A percentile compares a stretch with the other conserved stretches of the same genome.
phyloP scores from a whole-genome alignment of 1,284 basidiomycete genomes.

The Tilletia walkeri region DNA sequence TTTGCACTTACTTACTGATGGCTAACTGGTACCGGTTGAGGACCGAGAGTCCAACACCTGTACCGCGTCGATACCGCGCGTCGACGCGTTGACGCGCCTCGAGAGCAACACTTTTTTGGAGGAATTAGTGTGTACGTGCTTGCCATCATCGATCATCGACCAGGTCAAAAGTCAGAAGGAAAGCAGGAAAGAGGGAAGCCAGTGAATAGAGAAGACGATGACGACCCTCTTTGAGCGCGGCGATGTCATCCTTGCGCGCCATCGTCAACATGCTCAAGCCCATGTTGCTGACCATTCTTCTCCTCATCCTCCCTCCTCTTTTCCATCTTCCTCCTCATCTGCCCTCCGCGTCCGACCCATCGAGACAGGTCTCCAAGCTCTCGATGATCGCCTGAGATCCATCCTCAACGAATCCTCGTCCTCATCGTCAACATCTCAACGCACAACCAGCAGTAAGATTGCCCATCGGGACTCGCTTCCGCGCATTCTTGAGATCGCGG shows the following conservation, averaged over 20 bases:
- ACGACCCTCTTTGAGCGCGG: not conserved
- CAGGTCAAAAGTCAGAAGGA: too few species aligned
- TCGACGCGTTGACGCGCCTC: too few species aligned
- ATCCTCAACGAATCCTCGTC: not conserved
- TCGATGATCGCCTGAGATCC: not conserved
- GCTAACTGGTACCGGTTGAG: too few species aligned
- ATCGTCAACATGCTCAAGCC: not conserved
- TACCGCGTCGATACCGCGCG: too few species aligned
- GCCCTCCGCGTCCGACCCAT: not conserved
- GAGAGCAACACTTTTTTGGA: too few species aligned
- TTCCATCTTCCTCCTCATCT: not conserved
- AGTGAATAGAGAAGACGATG: not conserved
- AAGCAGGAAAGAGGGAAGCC: too few species aligned
- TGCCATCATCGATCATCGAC: too few species aligned
- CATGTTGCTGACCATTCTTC: not conserved
- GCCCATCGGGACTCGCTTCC: not conserved
- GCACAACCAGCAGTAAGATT: not conserved
- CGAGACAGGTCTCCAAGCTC: not conserved
- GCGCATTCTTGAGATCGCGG: not conserved
- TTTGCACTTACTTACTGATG: too few species aligned
- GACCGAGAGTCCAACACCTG: too few species aligned
- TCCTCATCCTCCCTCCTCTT: not conserved
- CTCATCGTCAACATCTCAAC: not conserved
- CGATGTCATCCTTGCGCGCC: not conserved
- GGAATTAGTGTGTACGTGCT: too few species aligned